phyloP scores from a whole-genome alignment of 2,329 filamentous ascomycete genomes.

The Pseudogymnoascus sp. region DNA sequence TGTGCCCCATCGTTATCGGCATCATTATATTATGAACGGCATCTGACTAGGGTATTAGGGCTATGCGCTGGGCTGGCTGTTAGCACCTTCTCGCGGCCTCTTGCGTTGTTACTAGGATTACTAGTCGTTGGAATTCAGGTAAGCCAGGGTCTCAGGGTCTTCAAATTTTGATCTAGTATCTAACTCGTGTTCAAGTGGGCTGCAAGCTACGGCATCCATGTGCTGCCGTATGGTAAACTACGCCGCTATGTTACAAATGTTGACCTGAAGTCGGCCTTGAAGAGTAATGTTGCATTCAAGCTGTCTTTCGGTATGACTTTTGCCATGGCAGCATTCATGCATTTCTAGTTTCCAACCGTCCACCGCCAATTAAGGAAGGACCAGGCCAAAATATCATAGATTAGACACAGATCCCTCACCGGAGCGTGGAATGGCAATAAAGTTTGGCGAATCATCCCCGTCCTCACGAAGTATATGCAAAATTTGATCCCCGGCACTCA shows the following conservation, averaged over 20 bases:
- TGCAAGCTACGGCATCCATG: slow-evolving; percentile 42
- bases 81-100: slow-evolving; percentile 61
- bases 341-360: slow-evolving; percentile 34
- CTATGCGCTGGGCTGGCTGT: slow-evolving; percentile 58
- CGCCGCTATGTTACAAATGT: slow-evolving; percentile 43
- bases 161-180: slow-evolving; percentile 11
- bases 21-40: slow-evolving; percentile 2
- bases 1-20: not conserved
- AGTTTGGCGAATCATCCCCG: not conserved
- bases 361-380: not conserved
- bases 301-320: slow-evolving; percentile 64
- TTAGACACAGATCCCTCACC: slow-evolving; percentile 1
- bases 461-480: slow-evolving; percentile 49
- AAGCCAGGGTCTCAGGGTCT: slow-evolving; percentile 25
- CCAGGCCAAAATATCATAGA: not conserved
- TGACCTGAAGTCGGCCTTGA: slow-evolving; percentile 35
- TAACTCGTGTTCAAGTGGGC: slow-evolving; percentile 36
- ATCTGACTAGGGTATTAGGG: slow-evolving; percentile 30
- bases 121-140: slow-evolving; percentile 58
- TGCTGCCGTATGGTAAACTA: slow-evolving; percentile 32
- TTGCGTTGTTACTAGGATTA: slow-evolving; percentile 60
- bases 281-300: slow-evolving; percentile 33
- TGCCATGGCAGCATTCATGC: slow-evolving; percentile 58
- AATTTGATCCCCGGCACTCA: slow-evolving; percentile 52
- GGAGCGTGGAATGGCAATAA: slow-evolving; percentile 5